Evolutionary conservation across 768 basidiomycete genomes (phyloP).

Genomic region (Trametes villosa): DNA sequence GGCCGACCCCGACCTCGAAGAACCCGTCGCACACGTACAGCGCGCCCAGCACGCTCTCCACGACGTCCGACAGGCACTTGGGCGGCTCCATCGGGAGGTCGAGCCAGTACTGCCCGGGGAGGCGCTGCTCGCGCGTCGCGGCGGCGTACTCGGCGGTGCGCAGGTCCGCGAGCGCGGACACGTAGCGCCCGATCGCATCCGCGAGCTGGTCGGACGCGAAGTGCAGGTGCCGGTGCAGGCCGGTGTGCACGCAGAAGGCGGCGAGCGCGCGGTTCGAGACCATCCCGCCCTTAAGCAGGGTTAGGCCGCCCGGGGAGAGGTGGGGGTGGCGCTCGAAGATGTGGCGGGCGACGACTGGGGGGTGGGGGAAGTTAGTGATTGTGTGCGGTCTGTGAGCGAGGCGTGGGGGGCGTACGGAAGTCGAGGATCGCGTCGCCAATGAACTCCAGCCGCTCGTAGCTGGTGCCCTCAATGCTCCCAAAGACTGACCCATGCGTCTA

Average conservation of each 20-base stretch:
- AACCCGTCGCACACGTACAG: slow-evolving; percentile 79
- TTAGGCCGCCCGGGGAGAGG: slow-evolving; percentile 76
- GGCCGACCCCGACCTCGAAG: slow-evolving; percentile 60
- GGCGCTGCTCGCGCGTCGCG: slow-evolving; percentile 53
- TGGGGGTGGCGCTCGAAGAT: slow-evolving; percentile 66
- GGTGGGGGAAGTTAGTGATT: slow-evolving; percentile 12
- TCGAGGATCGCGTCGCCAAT: slow-evolving; percentile 87
- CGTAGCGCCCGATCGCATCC: slow-evolving; percentile 58
- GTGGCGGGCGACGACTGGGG: slow-evolving; percentile 71
- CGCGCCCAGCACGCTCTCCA: slow-evolving; percentile 82
- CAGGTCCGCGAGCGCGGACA: slow-evolving; percentile 47
- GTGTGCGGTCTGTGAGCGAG: no score
- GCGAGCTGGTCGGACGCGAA: slow-evolving; percentile 59
- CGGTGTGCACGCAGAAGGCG: slow-evolving; percentile 72
- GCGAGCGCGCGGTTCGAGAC: slow-evolving; percentile 81
- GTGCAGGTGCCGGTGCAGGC: slow-evolving; percentile 64
- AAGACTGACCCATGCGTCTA: slow-evolving; percentile 73
- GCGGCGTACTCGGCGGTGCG: slow-evolving; percentile 50
- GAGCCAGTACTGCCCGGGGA: slow-evolving; percentile 77
- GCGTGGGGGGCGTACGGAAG: slow-evolving; percentile 56
- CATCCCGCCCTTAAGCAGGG: slow-evolving; percentile 83
- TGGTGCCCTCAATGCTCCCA: slow-evolving; percentile 38
- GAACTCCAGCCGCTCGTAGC: slow-evolving; percentile 82
- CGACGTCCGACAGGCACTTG: slow-evolving; percentile 80
- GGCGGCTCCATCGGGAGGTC: slow-evolving; percentile 64